Evolutionary conservation across 129 eudicot genomes (phyloP), one percentile per base, ranked within the genome.

Genomic region (Silybum marianum): DNA sequence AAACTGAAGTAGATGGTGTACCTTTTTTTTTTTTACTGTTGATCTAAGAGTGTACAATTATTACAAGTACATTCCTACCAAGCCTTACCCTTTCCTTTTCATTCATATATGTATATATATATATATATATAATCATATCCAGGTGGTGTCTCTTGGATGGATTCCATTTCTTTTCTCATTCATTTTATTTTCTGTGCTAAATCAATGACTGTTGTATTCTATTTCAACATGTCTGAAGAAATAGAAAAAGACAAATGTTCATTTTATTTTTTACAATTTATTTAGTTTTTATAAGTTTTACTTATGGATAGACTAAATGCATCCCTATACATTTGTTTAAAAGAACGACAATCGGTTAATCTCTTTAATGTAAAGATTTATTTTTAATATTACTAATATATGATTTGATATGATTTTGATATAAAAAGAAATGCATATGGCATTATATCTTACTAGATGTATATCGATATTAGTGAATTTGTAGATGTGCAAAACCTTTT

Each of bases 41-140:
- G 67, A 83, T 77, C 86, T 83, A 54, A 76, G 82, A 77, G 86
- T 83, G 78, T 83, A 71, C 74, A 71, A 83, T 83, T 36, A 82
- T 82, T 82, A 76, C 85, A 82, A 25, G 77, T 70, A 71, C 82
- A 70, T 54, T 54, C 65, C 66, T 58, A 58, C 66, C 66, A 58
- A 58, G 24, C 66, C n/a, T 28, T 28, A 32, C 5, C 36, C 66
- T 58, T 58, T 5, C 23, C 13, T 6, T 51, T 14, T 9, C 13
- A 40, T 48, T 12, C n/a, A 48, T 16, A 48, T n/a, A n/a, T n/a
- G n/a, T n/a, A n/a, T n/a, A n/a, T n/a, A n/a, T n/a, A n/a, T n/a
- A n/a, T n/a, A n/a, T n/a, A n/a, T 1, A 51, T 51, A 51, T 18
- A 14, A 51, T 51, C 63, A 51, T 3, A 9, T 7, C 4, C 63